A percentile compares a stretch with the other conserved stretches of the same genome.
Conservation (phyloP, 2,329 filamentous ascomycete genomes). For the Calycina marina region DNA sequence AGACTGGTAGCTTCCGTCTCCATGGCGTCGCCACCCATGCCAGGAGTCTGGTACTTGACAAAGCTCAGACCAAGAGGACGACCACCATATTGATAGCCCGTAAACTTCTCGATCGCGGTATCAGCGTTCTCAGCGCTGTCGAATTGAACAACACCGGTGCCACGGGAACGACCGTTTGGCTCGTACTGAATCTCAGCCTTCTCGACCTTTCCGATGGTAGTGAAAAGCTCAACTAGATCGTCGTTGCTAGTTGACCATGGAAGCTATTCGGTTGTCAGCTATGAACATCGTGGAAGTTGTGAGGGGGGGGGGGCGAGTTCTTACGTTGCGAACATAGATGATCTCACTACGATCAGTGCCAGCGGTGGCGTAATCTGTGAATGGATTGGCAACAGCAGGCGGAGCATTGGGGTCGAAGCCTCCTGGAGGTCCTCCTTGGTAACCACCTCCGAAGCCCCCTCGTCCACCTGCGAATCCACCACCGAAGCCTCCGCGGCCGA, state of each 20-base stretch:
- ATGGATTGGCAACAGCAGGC: slow-evolving; percentile 62
- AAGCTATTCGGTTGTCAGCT: slow-evolving; percentile 41
- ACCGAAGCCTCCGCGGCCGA: slow-evolving; percentile 31
- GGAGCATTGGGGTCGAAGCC: slow-evolving; percentile 26
- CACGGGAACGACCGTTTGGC: slow-evolving; percentile 84
- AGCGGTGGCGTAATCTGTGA: slow-evolving; percentile 82
- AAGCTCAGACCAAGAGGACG: slow-evolving; percentile 86
- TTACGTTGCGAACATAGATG: slow-evolving; percentile 95
- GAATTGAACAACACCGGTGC: slow-evolving; percentile 93
- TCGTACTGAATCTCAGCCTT: slow-evolving; percentile 99
- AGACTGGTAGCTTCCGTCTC: slow-evolving; percentile 66
- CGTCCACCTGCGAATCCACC: slow-evolving; percentile 24
- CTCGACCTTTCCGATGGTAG: slow-evolving; percentile 94
- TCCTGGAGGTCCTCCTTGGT: slow-evolving; percentile 35
- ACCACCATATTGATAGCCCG: slow-evolving; percentile 92
- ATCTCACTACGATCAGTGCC: slow-evolving; percentile 69
- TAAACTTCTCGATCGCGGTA: slow-evolving; percentile 92
- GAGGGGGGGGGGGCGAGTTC: slow-evolving; percentile 29
- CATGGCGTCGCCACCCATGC: slow-evolving; percentile 46
- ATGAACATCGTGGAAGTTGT: background rate
- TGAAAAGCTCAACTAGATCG: slow-evolving; percentile 90
- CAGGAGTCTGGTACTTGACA: slow-evolving; percentile 75
- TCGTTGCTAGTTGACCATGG: slow-evolving; percentile 99
- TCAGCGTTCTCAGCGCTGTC: slow-evolving; percentile 72
- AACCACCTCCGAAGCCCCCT: slow-evolving; percentile 23